A percentile compares a stretch with the other conserved stretches of the same genome.
Conservation (phyloP, 2,329 filamentous ascomycete genomes). For the Xylariaceae sp. region DNA sequence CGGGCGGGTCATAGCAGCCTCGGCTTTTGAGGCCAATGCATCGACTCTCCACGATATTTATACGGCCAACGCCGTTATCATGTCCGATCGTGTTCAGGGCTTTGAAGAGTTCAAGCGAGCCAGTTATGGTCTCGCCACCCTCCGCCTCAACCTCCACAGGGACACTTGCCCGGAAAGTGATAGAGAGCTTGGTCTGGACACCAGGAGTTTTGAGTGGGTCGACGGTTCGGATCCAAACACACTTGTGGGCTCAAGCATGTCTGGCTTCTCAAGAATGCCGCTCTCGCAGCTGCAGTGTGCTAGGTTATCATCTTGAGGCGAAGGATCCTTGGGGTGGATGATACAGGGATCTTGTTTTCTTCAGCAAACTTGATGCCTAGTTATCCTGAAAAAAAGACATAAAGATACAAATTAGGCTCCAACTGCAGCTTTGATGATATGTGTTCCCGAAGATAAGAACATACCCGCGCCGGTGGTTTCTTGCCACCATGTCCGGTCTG, state of each 20-base stretch:
- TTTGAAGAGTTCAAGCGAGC: constrained; percentile 70
- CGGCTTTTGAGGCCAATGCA: too few relatives aligned
- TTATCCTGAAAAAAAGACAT: too few relatives aligned
- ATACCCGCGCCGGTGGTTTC: too few relatives aligned
- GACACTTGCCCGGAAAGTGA: constrained; percentile 73
- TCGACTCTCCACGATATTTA: constrained; percentile 64
- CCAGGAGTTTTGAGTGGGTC: constrained; percentile 68
- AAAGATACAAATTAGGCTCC: too few relatives aligned
- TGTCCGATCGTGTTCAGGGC: constrained; percentile 69
- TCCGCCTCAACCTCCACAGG: constrained; percentile 57
- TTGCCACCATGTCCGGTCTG: too few relatives aligned
- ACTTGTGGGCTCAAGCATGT: constrained; percentile 58
- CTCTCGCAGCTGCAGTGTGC: constrained; percentile 40
- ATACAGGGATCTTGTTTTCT: constrained; percentile 12
- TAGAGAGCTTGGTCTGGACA: constrained; percentile 66
- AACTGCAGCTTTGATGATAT: too few relatives aligned
- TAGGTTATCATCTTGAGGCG: constrained; percentile 14
- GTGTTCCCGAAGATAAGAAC: too few relatives aligned
- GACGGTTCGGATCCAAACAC: constrained; percentile 68
- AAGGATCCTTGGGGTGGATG: constrained; percentile 13
- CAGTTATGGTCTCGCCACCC: constrained; percentile 60
- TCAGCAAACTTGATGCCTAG: constrained; percentile 57
- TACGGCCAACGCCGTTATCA: constrained; percentile 68
- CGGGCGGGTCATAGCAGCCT: too few relatives aligned
- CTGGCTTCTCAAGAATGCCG: constrained; percentile 61